Evolutionary conservation across 2,329 filamentous ascomycete species (phyloP), one percentile per base, ranked within the genome.

Genomic region (Periconia macrospinosa): DNA sequence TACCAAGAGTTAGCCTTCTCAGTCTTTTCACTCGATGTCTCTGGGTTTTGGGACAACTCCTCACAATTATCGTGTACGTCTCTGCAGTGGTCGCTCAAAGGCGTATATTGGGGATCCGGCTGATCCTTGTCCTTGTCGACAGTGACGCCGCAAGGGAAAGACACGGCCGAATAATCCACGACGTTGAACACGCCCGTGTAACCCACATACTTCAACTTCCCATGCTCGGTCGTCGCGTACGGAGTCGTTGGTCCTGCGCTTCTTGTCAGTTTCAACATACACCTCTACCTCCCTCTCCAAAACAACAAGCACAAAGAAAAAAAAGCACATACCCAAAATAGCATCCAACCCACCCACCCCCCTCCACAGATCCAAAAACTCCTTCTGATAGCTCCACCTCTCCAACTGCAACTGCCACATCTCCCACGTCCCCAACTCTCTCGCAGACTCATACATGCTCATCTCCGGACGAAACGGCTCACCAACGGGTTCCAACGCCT

Each of bases 381-480:
- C 8, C 23, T 27, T 5, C 23, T 27, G 23, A 27, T 5, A 3
- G 5, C 23, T 8, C 23, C 23, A 78, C n/a, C 80, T 72, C 55
- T 78, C 73, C 5, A 71, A 57, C 13, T 82, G 80, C 2, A 81
- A 57, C 56, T 81, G 74, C 79, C 80, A 83, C 66, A 82, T 73
- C 9, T 76, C 74, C 48, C 73, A 58, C 0, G 73, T 71, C 0
- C 78, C 78, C 1, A 78, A 53, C 43, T 82, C 80, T 8, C 59
- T 63, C 0, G 79, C 77, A 1, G 74, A 57, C 46, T 69, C 68
- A 54, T 82, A 82, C 1, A 54, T 49, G 18, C 70, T 54, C 79
- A 83, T 80, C 56, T 83, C 80, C 0, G 79, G 79, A 10, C 79
- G 73, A 54, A 75, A 76, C 1, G 78, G 78, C 58, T 81, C 78